Percentiles rank a stretch among this genome's conserved stretches.
Evolutionary conservation across 2,329 filamentous ascomycete species (phyloP).

Genomic region (Cercospora zeina): DNA sequence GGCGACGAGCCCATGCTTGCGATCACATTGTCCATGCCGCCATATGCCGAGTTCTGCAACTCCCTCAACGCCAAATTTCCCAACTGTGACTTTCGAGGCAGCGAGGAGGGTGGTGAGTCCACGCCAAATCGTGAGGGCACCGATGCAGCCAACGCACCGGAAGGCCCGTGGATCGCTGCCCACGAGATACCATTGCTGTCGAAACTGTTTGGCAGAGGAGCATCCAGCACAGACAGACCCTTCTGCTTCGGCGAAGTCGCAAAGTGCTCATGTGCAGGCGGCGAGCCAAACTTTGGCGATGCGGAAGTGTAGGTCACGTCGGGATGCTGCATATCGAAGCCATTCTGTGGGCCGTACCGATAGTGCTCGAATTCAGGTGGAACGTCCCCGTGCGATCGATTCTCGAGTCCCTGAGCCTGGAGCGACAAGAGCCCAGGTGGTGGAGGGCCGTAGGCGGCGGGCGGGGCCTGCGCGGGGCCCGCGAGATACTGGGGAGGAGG

Average conservation of each 20-base stretch:
- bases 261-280: slow-evolving; percentile 73
- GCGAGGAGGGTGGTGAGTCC: slow-evolving; percentile 73
- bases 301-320: slow-evolving; percentile 60
- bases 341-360: slow-evolving; percentile 34
- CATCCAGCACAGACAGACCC: slow-evolving; percentile 88
- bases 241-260: slow-evolving; percentile 68
- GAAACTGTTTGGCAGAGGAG: slow-evolving; percentile 88
- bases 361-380: slow-evolving; percentile 35
- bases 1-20: slow-evolving; percentile 57
- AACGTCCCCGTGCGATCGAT: slow-evolving; percentile 33
- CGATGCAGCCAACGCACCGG: slow-evolving; percentile 70
- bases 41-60: slow-evolving; percentile 67
- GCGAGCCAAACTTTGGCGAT: slow-evolving; percentile 75
- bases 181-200: slow-evolving; percentile 95
- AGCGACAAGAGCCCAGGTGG: slow-evolving; percentile 42
- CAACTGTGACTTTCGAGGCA: slow-evolving; percentile 52
- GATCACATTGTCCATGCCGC: slow-evolving; percentile 46
- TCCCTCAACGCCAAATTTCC: slow-evolving; percentile 53
- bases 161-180: slow-evolving; percentile 79
- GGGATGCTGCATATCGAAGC: slow-evolving; percentile 44
- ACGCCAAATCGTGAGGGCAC: slow-evolving; percentile 89
- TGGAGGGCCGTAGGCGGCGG: slow-evolving; percentile 30
- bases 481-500: slow-evolving; percentile 27
- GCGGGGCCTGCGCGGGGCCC: slow-evolving; percentile 19
- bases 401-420: slow-evolving; percentile 39